Evolutionary conservation across 306 rosid genomes (phyloP), one percentile per base, ranked within the genome.

Genomic region (Mucuna pruriens): DNA sequence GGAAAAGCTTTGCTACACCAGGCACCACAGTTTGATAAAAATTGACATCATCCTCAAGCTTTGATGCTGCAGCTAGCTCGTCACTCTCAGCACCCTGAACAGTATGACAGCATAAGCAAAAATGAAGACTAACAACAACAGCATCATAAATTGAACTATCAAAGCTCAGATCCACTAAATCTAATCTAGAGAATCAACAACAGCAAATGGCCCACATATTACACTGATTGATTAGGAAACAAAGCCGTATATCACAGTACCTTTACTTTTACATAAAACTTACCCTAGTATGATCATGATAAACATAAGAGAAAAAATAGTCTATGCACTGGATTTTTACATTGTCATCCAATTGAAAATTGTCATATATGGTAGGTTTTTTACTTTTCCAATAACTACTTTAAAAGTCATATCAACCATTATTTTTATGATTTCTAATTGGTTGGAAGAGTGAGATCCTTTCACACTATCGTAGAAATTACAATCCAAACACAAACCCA

Each of bases 1-100:
- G 98, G 89, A 96, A 93, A 85, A 92, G 91, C 87, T 92, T 92
- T 45, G 98, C 98, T 80, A 94, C 97, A 72, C 90, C 88, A 64
- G 98, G 89, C 81, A 85, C 76, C 80, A 84, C 91, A 39, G 98
- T 96, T 87, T 96, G 99, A 90, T 92, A 93, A 84, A 92, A 96
- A 83, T 83, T 93, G 82, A 96, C 92, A 76, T 88, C 94, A 80
- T 96, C 98, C 81, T 93, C 97, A 63, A 92, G 92, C 84, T 92
- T 88, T 49, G 99, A 93, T 17, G 97, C 99, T 77, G 97, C 92
- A 69, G 92, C 92, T 57, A 96, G 91, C 84, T 93, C 98, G 26
- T 92, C 94, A 79, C 97, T 93, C 82, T 96, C 99, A 26, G 90
- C 83, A 75, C 99, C 99, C 99, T 96, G 83, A 74, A 49, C 70